Conservation (phyloP, 1,284 basidiomycete genomes). For the Malassezia sympodialis region DNA sequence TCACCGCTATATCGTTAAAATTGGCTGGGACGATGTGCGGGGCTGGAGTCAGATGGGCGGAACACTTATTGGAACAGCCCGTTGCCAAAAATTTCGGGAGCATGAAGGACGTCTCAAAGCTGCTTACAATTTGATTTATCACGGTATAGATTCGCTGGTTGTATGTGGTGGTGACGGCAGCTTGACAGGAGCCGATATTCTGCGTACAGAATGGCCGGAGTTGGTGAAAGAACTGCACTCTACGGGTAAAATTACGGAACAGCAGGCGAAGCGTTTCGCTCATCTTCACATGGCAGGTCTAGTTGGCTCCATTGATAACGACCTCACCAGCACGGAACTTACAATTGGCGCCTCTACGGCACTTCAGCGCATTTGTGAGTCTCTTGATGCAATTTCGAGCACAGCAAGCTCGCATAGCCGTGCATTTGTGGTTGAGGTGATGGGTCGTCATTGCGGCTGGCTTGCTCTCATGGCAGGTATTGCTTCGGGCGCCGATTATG, state of each 20-base stretch:
- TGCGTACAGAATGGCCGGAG: conserved; percentile 84
- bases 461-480: conserved; percentile 84
- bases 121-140: conserved; percentile 80
- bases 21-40: conserved; percentile 95
- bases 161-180: conserved; percentile 96
- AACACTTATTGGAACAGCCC: conserved; percentile 88
- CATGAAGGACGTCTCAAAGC: conserved; percentile 74
- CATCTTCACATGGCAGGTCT: conserved; percentile 93
- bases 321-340: conserved; percentile 93
- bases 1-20: conserved; percentile 87
- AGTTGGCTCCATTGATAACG: conserved; percentile 96
- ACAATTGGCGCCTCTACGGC: conserved; percentile 95
- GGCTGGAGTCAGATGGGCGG: conserved; percentile 82
- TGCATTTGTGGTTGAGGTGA: conserved; percentile 96
- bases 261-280: conserved; percentile 61
- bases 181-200: conserved; percentile 86
- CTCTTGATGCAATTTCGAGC: conserved; percentile 94
- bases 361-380: conserved; percentile 88
- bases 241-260: conserved; percentile 62
- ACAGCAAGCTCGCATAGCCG: conserved; percentile 91
- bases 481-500: conserved; percentile 87
- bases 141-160: conserved; percentile 90
- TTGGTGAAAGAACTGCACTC: conserved; percentile 63
- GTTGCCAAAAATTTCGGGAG: conserved; percentile 77
- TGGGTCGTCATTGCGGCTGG: conserved; percentile 98